phyloP scores from a whole-genome alignment of 257 asterid species.

The Penstemon eatonii region DNA sequence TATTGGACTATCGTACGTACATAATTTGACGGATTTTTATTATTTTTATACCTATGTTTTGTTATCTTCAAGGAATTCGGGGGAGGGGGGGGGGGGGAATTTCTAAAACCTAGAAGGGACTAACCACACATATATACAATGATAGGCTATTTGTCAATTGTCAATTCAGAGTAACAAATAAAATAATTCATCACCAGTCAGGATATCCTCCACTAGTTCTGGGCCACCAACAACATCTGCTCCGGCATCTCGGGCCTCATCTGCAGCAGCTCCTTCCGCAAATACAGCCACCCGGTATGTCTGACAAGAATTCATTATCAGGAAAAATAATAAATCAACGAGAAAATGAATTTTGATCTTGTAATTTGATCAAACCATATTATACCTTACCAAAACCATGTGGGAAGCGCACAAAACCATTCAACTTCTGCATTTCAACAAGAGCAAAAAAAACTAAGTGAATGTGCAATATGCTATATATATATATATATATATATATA shows the following conservation, averaged over 20 bases:
- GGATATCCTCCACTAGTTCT: constrained; percentile 77
- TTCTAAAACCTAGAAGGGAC: neutral
- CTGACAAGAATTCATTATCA: constrained; percentile 46
- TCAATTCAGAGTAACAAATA: constrained; percentile 12
- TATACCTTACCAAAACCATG: constrained; percentile 94
- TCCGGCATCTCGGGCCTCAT: constrained; percentile 92
- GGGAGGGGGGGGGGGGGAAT: neutral
- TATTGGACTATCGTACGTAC: neutral
- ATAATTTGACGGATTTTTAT: neutral
- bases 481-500: no score
- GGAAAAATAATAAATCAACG: constrained; percentile 28
- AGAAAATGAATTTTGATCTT: constrained; percentile 19
- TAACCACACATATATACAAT: neutral
- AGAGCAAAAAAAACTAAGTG: constrained; percentile 16
- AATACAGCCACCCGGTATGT: constrained; percentile 78
- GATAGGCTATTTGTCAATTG: neutral
- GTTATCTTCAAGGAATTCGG: neutral
- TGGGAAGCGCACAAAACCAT: constrained; percentile 78
- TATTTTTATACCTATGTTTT: neutral
- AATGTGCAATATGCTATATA: neutral
- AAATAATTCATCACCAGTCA: constrained; percentile 48
- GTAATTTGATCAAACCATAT: constrained; percentile 8
- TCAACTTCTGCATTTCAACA: constrained; percentile 71
- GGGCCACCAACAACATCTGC: constrained; percentile 93
- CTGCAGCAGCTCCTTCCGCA: constrained; percentile 99